Base-by-base conservation (phyloP, 2,329 filamentous ascomycete genomes). In the Ophiosphaerella korrae region DNA sequence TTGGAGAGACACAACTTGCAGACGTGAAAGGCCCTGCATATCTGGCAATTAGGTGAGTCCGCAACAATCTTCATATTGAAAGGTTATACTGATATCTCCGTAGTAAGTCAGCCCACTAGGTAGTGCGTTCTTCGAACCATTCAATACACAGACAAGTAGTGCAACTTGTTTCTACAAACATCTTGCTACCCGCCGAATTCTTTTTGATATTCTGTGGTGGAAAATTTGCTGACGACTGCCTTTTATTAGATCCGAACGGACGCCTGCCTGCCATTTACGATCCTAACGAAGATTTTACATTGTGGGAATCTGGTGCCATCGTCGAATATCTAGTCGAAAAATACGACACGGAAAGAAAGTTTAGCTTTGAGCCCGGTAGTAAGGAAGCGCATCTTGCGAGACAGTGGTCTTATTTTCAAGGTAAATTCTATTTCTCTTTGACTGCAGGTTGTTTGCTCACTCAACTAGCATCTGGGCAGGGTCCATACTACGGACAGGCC, bases 291-390 rank as follows among this genome's bases (percentile, higher is more conserved):
- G 60, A 56, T 21, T 55, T 77, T 43, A 76, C 72, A 0, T 52
- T 78, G 1, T 77, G 76, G 75, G 76, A 79, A 49, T 76, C 74
- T 16, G 76, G 75, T 35, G 76, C 77, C 37, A 78, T 78, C 44
- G 42, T 77, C 53, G 69, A 77, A 52, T 79, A 78, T 50, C 68
- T 79, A 2, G 47, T 78, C 24, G 76, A 78, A 21, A 67, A 55
- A 8, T 78, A 81, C 66, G 78, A 81, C 60, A 73, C 58, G 18
- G 62, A 73, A 1, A 56, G 67, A 35, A 70, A 68, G 40, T 48
- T 80, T 21, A 73, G 68, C 41, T 78, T 75, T 53, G 50, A 50
- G 6, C 43, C 60, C 0, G 63, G 65, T 2, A 66, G 62, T 4
- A 62, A 68, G 2, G 75, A 79, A 29, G 65, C 61, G 42, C 75